These are phyloP conservation scores for Aspergillus conjunctus DNA, from an alignment of 495 filamentous ascomycete genomes.

Conservation along the genomic window DNA sequence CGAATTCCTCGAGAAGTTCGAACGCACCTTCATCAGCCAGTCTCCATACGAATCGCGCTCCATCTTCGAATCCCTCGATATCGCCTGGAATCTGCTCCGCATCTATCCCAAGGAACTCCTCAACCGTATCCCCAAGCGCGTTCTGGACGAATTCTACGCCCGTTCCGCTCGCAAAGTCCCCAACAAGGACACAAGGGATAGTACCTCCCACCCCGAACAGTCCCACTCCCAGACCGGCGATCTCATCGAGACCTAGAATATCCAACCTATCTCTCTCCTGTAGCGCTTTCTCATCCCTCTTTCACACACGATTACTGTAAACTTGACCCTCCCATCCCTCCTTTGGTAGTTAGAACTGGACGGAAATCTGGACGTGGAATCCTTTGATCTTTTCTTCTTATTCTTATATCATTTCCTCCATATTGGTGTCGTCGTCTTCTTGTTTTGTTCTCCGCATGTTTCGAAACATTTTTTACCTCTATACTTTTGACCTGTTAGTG, in stretches of 20 bases:
- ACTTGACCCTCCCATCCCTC: neutral
- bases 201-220: conserved; percentile 52
- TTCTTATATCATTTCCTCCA: conserved; percentile 2
- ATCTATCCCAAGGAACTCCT: conserved; percentile 97
- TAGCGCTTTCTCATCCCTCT: neutral
- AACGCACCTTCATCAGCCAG: conserved; percentile 89
- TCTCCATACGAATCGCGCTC: conserved; percentile 86
- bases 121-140: conserved; percentile 93
- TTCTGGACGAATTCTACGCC: conserved; percentile 90
- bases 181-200: conserved; percentile 74
- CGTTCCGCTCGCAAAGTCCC: conserved; percentile 59
- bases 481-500: neutral
- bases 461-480: neutral
- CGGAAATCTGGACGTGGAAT: neutral
- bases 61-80: conserved; percentile 90
- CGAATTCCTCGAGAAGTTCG: conserved; percentile 98
- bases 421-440: conserved; percentile 4
- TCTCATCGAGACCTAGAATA: conserved; percentile 59
- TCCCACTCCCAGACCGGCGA: conserved; percentile 54
- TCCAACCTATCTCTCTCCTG: neutral
- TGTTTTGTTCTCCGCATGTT: neutral
- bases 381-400: conserved; percentile 1
- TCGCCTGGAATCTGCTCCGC: conserved; percentile 92
- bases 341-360: neutral
- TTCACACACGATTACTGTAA: conserved; percentile 3